Evolutionary conservation across 768 basidiomycete genomes (phyloP).

Genomic region (Tulasnella sp.): DNA sequence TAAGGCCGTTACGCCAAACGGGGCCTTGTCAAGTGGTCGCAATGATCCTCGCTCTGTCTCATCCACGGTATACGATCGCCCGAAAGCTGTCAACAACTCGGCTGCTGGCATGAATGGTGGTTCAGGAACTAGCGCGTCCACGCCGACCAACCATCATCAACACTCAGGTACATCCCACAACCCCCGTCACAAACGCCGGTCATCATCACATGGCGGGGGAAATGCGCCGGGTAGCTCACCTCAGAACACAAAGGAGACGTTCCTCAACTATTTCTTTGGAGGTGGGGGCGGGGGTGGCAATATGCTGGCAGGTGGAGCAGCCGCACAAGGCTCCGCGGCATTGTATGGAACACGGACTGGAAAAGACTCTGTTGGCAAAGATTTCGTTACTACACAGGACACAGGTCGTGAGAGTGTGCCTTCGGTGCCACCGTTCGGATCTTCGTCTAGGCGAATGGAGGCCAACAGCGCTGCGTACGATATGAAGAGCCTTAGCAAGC

Average conservation of each 20-base stretch:
- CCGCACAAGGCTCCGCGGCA: background rate
- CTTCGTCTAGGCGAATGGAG: constrained; percentile 53
- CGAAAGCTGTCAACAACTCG: constrained; percentile 32
- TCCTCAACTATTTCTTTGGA: constrained; percentile 97
- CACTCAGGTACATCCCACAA: constrained; percentile 20
- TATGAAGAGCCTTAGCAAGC: constrained; percentile 97
- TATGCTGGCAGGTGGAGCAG: background rate
- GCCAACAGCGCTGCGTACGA: constrained; percentile 82
- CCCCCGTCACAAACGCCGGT: constrained; percentile 16
- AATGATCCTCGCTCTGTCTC: constrained; percentile 55
- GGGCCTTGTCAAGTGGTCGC: constrained; percentile 41
- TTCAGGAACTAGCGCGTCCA: constrained; percentile 24
- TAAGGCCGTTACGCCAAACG: constrained; percentile 31
- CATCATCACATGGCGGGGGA: constrained; percentile 23
- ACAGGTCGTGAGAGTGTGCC: background rate
- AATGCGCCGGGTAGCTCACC: constrained; percentile 3
- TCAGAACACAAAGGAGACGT: constrained; percentile 67
- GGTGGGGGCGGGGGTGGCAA: background rate
- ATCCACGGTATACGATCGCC: constrained; percentile 65
- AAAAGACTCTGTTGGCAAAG: constrained; percentile 13
- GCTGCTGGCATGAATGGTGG: constrained; percentile 26
- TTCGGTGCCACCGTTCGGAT: constrained; percentile 23
- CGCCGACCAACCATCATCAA: constrained; percentile 28
- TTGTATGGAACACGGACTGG: background rate
- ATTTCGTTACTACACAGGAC: constrained; percentile 4